Evolutionary conservation across 1,284 basidiomycete genomes (phyloP), one percentile per base, ranked within the genome.

Genomic region (Dichomitus squalens): DNA sequence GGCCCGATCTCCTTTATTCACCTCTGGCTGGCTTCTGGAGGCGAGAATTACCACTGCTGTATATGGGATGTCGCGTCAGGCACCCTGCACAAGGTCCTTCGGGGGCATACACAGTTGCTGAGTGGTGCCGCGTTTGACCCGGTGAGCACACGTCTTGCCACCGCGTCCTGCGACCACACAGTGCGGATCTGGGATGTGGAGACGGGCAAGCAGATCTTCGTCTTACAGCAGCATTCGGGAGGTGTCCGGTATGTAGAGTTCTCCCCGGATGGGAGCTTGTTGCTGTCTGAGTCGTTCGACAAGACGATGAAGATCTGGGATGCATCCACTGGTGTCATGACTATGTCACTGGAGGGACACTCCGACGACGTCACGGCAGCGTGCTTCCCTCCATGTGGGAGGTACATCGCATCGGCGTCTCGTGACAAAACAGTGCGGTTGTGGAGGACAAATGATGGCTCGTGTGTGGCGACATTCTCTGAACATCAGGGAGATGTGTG

Each of bases 361-460:
- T 2, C 8, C 1, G 34, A 8, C 7, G 12, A 6, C 27, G 25
- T 58, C 25, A 50, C 31, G 8, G 25, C 25, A 14, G 5, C 56
- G 7, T 3, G 34, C 18, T 60, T 58, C 56, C 51, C 55, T 14
- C 49, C 49, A n/a, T 46, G 52, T 23, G 47, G 47, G 3, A 36
- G 29, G 29, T 5, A 33, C 21, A 21, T 63, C 18, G 56, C 40
- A 2, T 49, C 59, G 11, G 49, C 58, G 3, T 58, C 58, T 4
- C 47, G 53, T 7, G 61, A 63, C 34, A 23, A 53, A 2, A 56
- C 47, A 1, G 43, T 60, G 38, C 41, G 59, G 7, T 8, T 60
- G 4, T 63, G 61, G 61, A 47, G 39, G 31, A 43, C 39, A 5
- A n/a, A 4, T 4, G 38, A 51, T 18, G 39, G 49, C 3, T 31